Evolutionary conservation across 352 stramenopile genomes (phyloP).

Genomic region (Globisporangium perplexum): DNA sequence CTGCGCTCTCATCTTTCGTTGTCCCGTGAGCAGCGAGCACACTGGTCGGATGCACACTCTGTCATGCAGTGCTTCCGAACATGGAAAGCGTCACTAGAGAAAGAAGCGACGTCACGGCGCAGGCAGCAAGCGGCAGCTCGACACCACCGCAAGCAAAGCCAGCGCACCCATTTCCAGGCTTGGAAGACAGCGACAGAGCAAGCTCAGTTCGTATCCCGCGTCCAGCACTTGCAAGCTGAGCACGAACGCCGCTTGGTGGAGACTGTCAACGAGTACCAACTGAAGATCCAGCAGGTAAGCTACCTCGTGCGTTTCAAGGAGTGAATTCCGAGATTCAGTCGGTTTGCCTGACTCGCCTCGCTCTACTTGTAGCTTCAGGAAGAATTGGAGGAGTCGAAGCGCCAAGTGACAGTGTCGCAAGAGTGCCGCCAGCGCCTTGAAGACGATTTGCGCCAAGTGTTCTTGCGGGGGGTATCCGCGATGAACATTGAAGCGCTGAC

Average conservation of each 20-base stretch:
- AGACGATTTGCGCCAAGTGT: conserved; percentile 58
- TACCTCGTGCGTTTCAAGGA: not conserved
- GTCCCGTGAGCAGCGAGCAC: conserved; percentile 12
- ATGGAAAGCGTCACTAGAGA: conserved; percentile 15
- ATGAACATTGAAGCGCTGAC: conserved; percentile 76
- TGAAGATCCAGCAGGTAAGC: conserved; percentile 31
- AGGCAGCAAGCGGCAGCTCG: conserved; percentile 7
- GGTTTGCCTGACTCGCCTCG: not conserved
- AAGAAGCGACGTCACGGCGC: not conserved
- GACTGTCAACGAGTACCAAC: conserved; percentile 29
- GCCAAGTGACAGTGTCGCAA: conserved; percentile 25
- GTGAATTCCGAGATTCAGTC: not conserved
- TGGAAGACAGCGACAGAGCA: conserved; percentile 4
- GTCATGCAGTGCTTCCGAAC: conserved; percentile 20
- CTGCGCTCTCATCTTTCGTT: no score
- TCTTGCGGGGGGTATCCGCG: conserved; percentile 59
- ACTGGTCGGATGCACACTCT: conserved; percentile 18
- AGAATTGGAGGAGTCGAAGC: conserved; percentile 33
- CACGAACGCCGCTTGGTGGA: conserved; percentile 24
- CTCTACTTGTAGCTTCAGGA: conserved; percentile 21
- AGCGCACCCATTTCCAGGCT: conserved; percentile 8
- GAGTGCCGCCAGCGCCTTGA: conserved; percentile 43
- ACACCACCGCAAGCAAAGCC: conserved; percentile 12
- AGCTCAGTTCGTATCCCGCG: conserved; percentile 6
- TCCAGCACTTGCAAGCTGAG: conserved; percentile 25